phyloP scores from a whole-genome alignment of 2,329 filamentous ascomycete species.

The Aspergillus bombycis region DNA sequence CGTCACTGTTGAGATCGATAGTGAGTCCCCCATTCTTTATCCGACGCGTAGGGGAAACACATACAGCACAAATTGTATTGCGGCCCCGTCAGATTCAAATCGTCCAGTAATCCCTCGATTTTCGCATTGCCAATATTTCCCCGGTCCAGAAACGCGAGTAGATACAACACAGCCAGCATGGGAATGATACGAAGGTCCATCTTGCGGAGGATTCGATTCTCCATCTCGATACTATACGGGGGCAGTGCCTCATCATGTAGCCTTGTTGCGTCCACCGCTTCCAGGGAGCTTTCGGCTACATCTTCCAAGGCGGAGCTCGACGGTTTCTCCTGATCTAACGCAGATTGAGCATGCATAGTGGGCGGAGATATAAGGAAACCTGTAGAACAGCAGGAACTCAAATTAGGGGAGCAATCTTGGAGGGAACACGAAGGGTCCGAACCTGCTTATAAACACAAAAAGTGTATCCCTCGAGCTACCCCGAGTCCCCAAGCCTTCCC shows the following conservation, averaged over 20 bases:
- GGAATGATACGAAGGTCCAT: conserved; percentile 33
- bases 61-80: conserved; percentile 37
- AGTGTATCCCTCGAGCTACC: not conserved
- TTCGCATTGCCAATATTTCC: conserved; percentile 42
- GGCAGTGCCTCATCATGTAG: not conserved
- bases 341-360: not conserved
- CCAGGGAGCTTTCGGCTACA: not conserved
- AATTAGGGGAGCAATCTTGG: not conserved
- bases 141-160: conserved; percentile 37
- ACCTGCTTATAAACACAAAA: not conserved
- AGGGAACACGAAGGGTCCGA: not conserved
- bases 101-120: conserved; percentile 34
- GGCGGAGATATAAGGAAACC: not conserved
- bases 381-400: not conserved
- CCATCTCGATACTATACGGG: conserved; percentile 3
- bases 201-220: conserved; percentile 29
- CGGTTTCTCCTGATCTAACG: not conserved
- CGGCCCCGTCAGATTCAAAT: conserved; percentile 32
- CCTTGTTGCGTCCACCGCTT: not conserved
- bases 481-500: not conserved
- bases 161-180: conserved; percentile 32
- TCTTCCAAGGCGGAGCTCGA: not conserved
- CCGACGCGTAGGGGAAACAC: not conserved
- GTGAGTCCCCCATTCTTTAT: not conserved
- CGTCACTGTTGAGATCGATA: conserved; percentile 23